Evolutionary conservation across 2,329 filamentous ascomycete species (phyloP).

Genomic region (Colletotrichum orchidophilum): DNA sequence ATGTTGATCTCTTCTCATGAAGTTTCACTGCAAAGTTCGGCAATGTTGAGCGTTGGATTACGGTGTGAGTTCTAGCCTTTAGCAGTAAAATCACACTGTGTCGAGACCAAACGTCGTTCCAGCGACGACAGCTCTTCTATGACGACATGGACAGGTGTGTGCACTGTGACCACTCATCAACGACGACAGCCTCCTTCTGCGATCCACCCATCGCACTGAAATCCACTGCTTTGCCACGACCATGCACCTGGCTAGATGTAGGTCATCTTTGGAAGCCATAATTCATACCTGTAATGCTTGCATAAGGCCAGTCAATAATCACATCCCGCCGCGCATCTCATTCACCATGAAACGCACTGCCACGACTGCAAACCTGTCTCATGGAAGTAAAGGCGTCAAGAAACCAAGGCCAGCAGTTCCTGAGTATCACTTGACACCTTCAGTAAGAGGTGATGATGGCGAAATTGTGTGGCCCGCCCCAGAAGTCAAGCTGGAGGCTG

Average conservation of each 20-base stretch:
- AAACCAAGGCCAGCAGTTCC: conserved; percentile 41
- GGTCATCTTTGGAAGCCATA: background rate
- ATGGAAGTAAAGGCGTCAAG: background rate
- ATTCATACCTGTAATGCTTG: background rate
- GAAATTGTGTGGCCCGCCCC: conserved; percentile 70
- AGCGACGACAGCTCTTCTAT: background rate
- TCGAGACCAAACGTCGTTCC: background rate
- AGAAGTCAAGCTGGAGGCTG: conserved; percentile 60
- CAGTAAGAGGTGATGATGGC: conserved; percentile 53
- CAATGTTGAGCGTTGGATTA: background rate
- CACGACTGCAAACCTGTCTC: background rate
- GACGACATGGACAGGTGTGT: background rate
- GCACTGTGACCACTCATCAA: background rate
- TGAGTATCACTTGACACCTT: conserved; percentile 55
- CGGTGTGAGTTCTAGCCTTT: background rate
- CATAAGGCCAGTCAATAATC: background rate
- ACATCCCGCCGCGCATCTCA: background rate
- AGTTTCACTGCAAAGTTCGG: background rate
- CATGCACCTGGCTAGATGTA: background rate
- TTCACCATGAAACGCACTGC: conserved; percentile 21
- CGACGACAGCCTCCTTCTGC: background rate
- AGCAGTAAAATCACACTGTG: background rate
- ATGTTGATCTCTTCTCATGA: too few species aligned
- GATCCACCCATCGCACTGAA: background rate
- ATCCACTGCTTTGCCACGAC: background rate